Percentiles rank a stretch among this genome's conserved stretches.
These are phyloP conservation scores for Chenopodium berlandieri DNA, from an alignment of 148 eudicot species.

Conservation along the genomic window DNA sequence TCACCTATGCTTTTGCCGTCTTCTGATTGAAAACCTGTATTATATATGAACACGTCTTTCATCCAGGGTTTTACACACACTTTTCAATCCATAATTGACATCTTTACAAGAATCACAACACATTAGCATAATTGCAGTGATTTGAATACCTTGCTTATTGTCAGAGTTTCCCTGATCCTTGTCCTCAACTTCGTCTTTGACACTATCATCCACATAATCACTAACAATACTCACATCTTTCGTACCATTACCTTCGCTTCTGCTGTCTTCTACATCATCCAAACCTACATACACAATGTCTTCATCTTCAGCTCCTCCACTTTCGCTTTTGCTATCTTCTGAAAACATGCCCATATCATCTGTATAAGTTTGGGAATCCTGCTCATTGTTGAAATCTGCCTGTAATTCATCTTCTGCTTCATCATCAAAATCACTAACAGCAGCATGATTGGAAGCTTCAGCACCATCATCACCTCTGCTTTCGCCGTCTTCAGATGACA, in stretches of 20 bases:
- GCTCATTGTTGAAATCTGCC: neutral
- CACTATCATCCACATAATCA: neutral
- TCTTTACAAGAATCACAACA: no score
- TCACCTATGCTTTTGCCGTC: neutral
- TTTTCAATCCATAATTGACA: neutral
- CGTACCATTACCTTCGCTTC: neutral
- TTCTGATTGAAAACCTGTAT: neutral
- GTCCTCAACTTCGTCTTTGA: neutral
- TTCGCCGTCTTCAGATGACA: neutral
- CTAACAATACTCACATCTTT: neutral
- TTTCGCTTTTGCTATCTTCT: neutral
- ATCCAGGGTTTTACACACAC: neutral
- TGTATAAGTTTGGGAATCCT: neutral
- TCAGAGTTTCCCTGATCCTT: neutral
- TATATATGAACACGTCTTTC: neutral
- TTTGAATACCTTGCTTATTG: constrained; percentile 5
- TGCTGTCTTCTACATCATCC: neutral
- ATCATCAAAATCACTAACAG: neutral
- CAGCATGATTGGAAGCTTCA: neutral
- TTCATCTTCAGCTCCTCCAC: neutral
- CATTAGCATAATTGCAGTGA: neutral
- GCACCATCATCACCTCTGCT: neutral
- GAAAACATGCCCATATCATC: neutral
- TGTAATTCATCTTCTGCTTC: neutral
- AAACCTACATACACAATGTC: neutral